These are phyloP conservation scores for Ceratobasidium papillatum DNA, from an alignment of 1,284 basidiomycete genomes.

Conservation along the genomic window DNA sequence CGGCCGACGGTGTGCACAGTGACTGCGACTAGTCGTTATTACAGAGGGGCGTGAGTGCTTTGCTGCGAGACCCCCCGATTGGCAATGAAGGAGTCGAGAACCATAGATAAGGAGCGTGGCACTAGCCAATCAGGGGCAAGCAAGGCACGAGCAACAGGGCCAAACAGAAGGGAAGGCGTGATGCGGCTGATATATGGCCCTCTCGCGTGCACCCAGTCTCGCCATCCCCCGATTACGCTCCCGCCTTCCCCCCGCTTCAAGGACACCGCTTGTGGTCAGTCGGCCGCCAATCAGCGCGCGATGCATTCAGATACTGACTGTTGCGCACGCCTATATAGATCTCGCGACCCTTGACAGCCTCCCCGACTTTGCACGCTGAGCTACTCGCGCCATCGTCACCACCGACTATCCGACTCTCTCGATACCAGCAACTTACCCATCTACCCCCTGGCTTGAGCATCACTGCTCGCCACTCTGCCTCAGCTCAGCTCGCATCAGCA, in stretches of 20 bases:
- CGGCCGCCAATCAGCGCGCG: background rate
- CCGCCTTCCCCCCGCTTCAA: constrained; percentile 63
- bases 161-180: constrained; percentile 10
- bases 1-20: background rate
- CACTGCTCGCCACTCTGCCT: constrained; percentile 44
- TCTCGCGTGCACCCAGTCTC: background rate
- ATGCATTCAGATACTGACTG: too few species aligned
- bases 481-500: constrained; percentile 46
- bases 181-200: constrained; percentile 22
- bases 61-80: background rate
- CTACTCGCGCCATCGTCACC: constrained; percentile 50
- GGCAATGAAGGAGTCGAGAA: background rate
- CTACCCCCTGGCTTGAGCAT: constrained; percentile 45
- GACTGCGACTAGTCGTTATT: background rate
- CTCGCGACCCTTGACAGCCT: constrained; percentile 96
- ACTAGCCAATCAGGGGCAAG: background rate
- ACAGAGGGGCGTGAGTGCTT: background rate
- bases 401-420: constrained; percentile 34
- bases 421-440: constrained; percentile 38
- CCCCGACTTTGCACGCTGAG: constrained; percentile 58
- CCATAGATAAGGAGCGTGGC: background rate
- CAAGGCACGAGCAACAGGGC: constrained; percentile 22
- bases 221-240: background rate
- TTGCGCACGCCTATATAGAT: constrained; percentile 56
- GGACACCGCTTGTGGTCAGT: constrained; percentile 72